Percentiles rank a stretch among this genome's conserved stretches.
These are phyloP conservation scores for Trypanosoma lewisi DNA, from an alignment of 208 protist genomes.

Conservation along the genomic window DNA sequence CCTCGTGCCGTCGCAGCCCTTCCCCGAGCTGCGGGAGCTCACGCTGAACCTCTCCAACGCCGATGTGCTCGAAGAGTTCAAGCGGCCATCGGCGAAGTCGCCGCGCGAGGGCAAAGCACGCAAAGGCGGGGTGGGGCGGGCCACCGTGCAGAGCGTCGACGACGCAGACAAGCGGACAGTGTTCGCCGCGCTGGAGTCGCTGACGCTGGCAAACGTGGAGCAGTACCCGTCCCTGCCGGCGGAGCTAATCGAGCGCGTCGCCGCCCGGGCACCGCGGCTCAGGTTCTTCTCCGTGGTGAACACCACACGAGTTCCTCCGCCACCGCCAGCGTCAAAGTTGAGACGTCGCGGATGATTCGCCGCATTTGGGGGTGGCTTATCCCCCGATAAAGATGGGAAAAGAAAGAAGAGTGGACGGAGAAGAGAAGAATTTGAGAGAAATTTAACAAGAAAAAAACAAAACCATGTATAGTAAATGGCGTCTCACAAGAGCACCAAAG, in stretches of 20 bases:
- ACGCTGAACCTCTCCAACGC: constrained; percentile 58
- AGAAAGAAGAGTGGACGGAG: too few relatives aligned
- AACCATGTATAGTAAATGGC: not conserved
- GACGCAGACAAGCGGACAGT: constrained; percentile 17
- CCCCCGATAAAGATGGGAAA: not conserved
- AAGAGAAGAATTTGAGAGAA: too few relatives aligned
- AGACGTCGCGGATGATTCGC: constrained; percentile 17
- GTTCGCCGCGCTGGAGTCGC: constrained; percentile 45
- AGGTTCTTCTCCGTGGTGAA: constrained; percentile 66
- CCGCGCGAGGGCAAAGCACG: constrained; percentile 12
- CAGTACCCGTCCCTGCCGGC: constrained; percentile 28
- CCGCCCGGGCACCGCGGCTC: constrained; percentile 46
- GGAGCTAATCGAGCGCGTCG: constrained; percentile 41
- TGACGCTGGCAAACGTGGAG: constrained; percentile 68
- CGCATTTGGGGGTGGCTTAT: not conserved
- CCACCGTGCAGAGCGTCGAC: constrained; percentile 9
- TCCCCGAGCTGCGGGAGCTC: constrained; percentile 51
- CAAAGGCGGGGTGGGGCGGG: constrained; percentile 16
- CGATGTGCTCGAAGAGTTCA: constrained; percentile 25
- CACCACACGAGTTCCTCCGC: constrained; percentile 35
- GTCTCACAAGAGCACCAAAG: too few relatives aligned
- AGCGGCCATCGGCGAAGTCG: constrained; percentile 10
- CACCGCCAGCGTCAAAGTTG: constrained; percentile 22
- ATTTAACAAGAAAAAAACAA: too few relatives aligned
- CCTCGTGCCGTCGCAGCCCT: constrained; percentile 32